A percentile compares a stretch with the other conserved stretches of the same genome.
phyloP scores from a whole-genome alignment of 305 asterid species.

The Stenogyne calaminthoides region DNA sequence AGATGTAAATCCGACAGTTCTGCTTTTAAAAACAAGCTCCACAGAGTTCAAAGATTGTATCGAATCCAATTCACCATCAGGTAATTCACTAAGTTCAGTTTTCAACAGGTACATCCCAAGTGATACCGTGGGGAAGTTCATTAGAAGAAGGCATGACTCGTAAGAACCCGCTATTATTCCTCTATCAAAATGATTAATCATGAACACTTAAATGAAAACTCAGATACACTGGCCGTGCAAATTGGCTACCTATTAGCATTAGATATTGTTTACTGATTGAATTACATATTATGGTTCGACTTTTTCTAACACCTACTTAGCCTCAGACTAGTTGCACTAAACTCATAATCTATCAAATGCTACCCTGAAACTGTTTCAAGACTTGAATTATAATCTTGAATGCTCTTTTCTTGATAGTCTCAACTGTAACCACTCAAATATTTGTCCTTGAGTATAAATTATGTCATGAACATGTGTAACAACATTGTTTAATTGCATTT shows the following conservation, averaged over 20 bases:
- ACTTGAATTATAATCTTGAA: slow-evolving; percentile 4
- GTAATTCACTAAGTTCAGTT: slow-evolving; percentile 37
- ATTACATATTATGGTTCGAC: neutral
- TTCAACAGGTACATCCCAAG: slow-evolving; percentile 39
- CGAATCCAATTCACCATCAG: slow-evolving; percentile 41
- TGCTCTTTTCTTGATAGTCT: slow-evolving; percentile 17
- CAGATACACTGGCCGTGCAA: neutral
- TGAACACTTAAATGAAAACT: neutral
- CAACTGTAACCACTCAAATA: neutral
- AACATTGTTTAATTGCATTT: slow-evolving; percentile 4
- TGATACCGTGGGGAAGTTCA: slow-evolving; percentile 35
- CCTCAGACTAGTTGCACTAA: slow-evolving; percentile 6
- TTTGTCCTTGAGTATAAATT: neutral
- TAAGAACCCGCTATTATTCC: slow-evolving; percentile 29
- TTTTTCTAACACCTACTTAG: neutral
- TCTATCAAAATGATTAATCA: slow-evolving; percentile 14
- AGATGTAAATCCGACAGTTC: slow-evolving; percentile 37
- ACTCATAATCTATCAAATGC: neutral
- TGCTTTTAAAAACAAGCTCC: slow-evolving; percentile 38
- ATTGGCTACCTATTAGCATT: slow-evolving; percentile 5
- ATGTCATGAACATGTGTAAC: neutral
- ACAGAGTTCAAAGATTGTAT: slow-evolving; percentile 39
- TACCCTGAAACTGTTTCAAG: neutral
- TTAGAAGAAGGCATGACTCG: slow-evolving; percentile 36
- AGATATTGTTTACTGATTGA: neutral